Base-by-base conservation (phyloP, 192 early-diverging fungal genomes). In the Chytriomyces sp. region DNA sequence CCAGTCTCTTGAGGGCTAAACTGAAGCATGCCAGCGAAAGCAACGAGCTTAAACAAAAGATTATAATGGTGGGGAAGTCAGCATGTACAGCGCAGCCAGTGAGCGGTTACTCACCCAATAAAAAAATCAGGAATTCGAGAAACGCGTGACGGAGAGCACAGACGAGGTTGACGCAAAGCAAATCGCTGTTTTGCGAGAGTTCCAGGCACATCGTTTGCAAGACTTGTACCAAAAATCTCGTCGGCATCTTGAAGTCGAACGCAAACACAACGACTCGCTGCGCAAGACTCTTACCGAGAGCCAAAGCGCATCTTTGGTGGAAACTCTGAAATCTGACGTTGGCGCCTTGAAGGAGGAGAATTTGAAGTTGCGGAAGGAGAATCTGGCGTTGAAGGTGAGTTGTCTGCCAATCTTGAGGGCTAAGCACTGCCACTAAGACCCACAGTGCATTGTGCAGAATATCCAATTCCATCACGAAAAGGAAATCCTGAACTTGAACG, bases 401-500 rank as follows among this genome's bases (percentile, higher is more conserved):
- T 5, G 2, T 11, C 47, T 64, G 18, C 28, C 28, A 26, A 26
- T 64, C 6, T 59, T 7, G 57, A 20, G 20, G 11, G 4, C 28
- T 16, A 11, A 18, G 2, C 11, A 16, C 13, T 46, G 11, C 11
- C 43, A n/a, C 45, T 18, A 11, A 59, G 5, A 71, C 9, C 1
- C 48, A 59, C 48, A 20, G 53, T 5, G 16, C 49, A 0, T 57
- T 13, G 6, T 45, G 28, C 20, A 73, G 71, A 73, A 73, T 46
- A 73, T 73, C 46, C 71, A 73, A 73, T 73, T 73, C 71, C 71
- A 73, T 45, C 71, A 73, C 45, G 71, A 73, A 57, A 73, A 73
- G 28, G 71, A 73, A 62, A 73, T 73, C 53, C 11, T 62, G 7
- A 61, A 26, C 7, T 44, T 73, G 7, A 28, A 28, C 26, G 71